These are phyloP conservation scores for Pachysolen tannophilus DNA, from an alignment of 805 yeast genomes.

Conservation along the genomic window DNA sequence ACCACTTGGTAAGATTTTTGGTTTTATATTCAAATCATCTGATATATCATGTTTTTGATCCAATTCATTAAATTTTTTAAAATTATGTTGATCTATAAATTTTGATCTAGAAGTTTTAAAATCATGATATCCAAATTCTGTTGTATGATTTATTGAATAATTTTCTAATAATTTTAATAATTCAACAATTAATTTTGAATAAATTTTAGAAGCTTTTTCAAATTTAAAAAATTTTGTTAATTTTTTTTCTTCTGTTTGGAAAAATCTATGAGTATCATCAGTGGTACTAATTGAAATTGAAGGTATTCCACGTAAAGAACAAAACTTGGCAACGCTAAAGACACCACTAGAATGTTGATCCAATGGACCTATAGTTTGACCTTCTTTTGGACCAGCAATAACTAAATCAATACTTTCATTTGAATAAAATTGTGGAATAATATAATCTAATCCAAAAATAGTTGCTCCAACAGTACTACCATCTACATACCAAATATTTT, in stretches of 20 bases:
- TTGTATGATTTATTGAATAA: too few relatives aligned
- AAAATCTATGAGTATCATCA: neutral
- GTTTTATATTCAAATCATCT: constrained; percentile 2
- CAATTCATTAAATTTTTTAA: constrained; percentile 2
- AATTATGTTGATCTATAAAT: constrained; percentile 5
- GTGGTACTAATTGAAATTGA: constrained; percentile 12
- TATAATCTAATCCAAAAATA: constrained; percentile 33
- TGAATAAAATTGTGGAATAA: constrained; percentile 30
- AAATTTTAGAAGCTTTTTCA: too few relatives aligned
- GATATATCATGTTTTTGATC: constrained; percentile 2
- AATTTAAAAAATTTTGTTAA: too few relatives aligned
- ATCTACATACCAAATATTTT: constrained; percentile 37
- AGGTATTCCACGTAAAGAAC: constrained; percentile 17
- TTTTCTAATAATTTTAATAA: too few relatives aligned
- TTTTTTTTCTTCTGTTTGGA: too few relatives aligned
- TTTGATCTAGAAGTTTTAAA: constrained; percentile 13
- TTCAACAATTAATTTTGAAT: too few relatives aligned
- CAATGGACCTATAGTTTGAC: constrained; percentile 31
- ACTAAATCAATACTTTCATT: constrained; percentile 33
- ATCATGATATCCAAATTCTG: too few relatives aligned
- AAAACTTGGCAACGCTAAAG: constrained; percentile 15
- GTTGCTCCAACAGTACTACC: constrained; percentile 37
- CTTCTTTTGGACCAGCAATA: constrained; percentile 39
- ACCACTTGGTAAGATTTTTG: constrained; percentile 35
- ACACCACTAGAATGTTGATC: constrained; percentile 13